These are phyloP conservation scores for Mycena vitilis DNA, from an alignment of 768 basidiomycete genomes.

Conservation along the genomic window DNA sequence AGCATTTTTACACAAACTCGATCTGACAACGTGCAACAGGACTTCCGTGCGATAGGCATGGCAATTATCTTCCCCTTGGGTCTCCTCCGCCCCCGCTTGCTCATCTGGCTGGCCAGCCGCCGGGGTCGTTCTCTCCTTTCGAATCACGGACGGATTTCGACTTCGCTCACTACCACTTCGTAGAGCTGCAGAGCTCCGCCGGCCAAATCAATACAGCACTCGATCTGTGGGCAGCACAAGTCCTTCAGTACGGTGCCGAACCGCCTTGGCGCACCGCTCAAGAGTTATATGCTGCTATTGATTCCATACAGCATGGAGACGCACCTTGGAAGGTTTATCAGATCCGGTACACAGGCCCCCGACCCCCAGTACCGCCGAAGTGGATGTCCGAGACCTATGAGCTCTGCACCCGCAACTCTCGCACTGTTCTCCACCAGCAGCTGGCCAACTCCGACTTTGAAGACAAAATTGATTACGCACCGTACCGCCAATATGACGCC, in stretches of 20 bases:
- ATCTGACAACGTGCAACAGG: background rate
- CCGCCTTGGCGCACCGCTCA: slow-evolving; percentile 1
- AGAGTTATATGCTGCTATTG: slow-evolving; percentile 12
- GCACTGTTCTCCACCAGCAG: slow-evolving; percentile 6
- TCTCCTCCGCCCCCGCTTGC: background rate
- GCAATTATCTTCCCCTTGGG: background rate
- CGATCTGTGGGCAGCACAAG: slow-evolving; percentile 6
- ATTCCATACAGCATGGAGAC: slow-evolving; percentile 20
- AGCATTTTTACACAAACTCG: background rate
- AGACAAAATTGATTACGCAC: slow-evolving; percentile 36
- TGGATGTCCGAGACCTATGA: slow-evolving; percentile 19
- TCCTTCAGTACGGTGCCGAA: background rate
- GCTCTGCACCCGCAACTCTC: slow-evolving; percentile 1
- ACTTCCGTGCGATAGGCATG: background rate
- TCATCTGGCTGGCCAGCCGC: background rate
- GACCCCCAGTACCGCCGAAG: slow-evolving; percentile 7
- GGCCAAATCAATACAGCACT: background rate
- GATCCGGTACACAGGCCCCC: slow-evolving; percentile 17
- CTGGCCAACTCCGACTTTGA: slow-evolving; percentile 40
- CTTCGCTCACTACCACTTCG: slow-evolving; percentile 12
- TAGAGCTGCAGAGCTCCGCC: slow-evolving; percentile 5
- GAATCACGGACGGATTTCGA: background rate
- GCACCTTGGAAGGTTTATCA: slow-evolving; percentile 15
- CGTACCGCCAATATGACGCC: slow-evolving; percentile 39
- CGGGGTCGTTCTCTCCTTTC: background rate